Percentiles rank a stretch among this genome's conserved stretches.
phyloP scores from a whole-genome alignment of 2,329 filamentous ascomycete genomes.

The Paraphoma chrysanthemicola region DNA sequence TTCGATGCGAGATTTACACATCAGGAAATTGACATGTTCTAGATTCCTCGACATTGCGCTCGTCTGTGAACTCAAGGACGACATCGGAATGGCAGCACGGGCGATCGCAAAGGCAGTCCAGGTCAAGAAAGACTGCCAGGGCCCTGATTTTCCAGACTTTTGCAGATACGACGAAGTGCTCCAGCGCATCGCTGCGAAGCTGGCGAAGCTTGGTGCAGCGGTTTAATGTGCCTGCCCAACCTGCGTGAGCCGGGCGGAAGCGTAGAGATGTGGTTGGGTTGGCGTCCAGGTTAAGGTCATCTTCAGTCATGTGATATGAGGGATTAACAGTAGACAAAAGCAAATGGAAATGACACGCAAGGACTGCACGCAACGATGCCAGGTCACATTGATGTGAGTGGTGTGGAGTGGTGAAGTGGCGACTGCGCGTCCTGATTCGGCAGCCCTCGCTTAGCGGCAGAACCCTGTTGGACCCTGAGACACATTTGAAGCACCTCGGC shows the following conservation, averaged over 20 bases:
- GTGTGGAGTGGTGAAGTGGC: not conserved
- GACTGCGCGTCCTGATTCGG: not conserved
- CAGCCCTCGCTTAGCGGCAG: not conserved
- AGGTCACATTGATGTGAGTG: too few relatives aligned
- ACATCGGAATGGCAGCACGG: conserved; percentile 25
- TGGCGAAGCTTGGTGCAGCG: not conserved
- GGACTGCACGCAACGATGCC: too few relatives aligned
- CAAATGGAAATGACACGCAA: too few relatives aligned
- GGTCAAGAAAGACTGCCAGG: conserved; percentile 36
- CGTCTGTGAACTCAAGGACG: conserved; percentile 31
- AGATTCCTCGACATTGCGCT: conserved; percentile 44
- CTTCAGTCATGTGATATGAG: too few relatives aligned
- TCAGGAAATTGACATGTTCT: conserved; percentile 4
- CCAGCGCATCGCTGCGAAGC: conserved; percentile 25
- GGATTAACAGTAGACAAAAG: too few relatives aligned
- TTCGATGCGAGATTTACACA: too few relatives aligned
- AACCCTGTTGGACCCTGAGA: conserved; percentile 24
- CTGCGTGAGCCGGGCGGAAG: too few relatives aligned
- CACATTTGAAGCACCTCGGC: conserved; percentile 22
- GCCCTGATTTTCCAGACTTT: conserved; percentile 34
- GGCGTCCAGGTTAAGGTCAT: not conserved
- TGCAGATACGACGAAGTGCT: conserved; percentile 28
- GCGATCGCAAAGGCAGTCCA: conserved; percentile 35
- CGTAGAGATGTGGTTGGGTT: too few relatives aligned
- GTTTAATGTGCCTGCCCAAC: too few relatives aligned